Conservation (phyloP, 2,329 filamentous ascomycete species). For the Pestalotiopsis sp. region DNA sequence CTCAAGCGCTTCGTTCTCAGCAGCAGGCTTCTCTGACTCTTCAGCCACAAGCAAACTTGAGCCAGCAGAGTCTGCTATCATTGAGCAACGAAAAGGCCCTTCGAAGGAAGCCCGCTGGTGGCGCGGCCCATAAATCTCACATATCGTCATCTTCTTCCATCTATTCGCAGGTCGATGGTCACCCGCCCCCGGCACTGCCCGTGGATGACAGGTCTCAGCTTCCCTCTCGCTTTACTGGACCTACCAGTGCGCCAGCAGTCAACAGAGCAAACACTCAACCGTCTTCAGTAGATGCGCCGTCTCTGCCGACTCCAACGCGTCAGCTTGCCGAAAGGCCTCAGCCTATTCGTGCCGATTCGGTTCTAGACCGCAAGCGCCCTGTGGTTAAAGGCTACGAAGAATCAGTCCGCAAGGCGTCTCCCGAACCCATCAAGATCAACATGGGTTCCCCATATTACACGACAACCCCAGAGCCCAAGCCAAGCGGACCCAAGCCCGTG, state of each 20-base stretch:
- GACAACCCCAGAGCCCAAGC: conserved; percentile 13
- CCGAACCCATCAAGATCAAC: conserved; percentile 30
- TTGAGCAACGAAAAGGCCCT: conserved; percentile 38
- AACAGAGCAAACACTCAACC: conserved; percentile 40
- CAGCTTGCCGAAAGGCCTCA: conserved; percentile 27
- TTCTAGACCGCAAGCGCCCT: conserved; percentile 42
- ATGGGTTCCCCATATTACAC: conserved; percentile 29
- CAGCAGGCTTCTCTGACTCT: conserved; percentile 13
- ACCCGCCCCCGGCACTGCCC: conserved; percentile 20
- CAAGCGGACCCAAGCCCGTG: conserved; percentile 11
- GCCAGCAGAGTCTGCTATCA: conserved; percentile 23
- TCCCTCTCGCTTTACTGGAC: conserved; percentile 64
- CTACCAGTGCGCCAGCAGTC: conserved; percentile 59
- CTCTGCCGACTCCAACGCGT: conserved; percentile 37
- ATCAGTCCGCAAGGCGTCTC: conserved; percentile 15
- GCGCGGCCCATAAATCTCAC: conserved; percentile 30
- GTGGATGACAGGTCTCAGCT: conserved; percentile 50
- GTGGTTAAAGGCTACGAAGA: conserved; percentile 29
- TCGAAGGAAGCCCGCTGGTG: conserved; percentile 43
- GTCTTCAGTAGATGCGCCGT: conserved; percentile 37
- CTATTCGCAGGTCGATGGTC: conserved; percentile 32
- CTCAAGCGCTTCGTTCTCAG: conserved; percentile 7
- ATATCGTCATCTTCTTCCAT: conserved; percentile 36
- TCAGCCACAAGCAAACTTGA: conserved; percentile 14
- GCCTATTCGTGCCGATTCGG: conserved; percentile 24